A percentile compares a stretch with the other conserved stretches of the same genome.
phyloP scores from a whole-genome alignment of 2,329 filamentous ascomycete genomes.

The Trichophyton schoenleinii region DNA sequence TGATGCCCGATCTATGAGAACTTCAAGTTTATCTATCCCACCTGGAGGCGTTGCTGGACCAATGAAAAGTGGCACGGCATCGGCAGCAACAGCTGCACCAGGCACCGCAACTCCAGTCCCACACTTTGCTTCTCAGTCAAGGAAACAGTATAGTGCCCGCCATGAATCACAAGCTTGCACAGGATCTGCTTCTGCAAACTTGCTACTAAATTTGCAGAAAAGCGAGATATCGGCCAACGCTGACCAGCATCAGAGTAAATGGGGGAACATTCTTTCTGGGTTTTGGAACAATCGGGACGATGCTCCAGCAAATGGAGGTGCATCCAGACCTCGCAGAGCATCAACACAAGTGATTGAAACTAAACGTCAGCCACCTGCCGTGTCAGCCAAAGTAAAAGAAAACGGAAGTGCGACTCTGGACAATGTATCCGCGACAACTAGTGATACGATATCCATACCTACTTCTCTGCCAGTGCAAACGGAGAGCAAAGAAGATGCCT shows the following conservation, averaged over 20 bases:
- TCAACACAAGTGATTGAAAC: neutral
- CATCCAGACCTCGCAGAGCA: neutral
- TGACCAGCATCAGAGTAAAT: constrained; percentile 37
- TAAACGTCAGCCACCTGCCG: neutral
- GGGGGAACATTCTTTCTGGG: constrained; percentile 45
- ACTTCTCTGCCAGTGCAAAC: neutral
- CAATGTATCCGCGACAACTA: neutral
- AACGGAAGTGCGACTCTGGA: neutral
- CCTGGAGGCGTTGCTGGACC: constrained; percentile 25
- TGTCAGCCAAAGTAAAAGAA: neutral
- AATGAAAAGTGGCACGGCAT: constrained; percentile 38
- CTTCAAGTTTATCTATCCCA: constrained; percentile 34
- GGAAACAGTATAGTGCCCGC: constrained; percentile 16
- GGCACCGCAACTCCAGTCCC: constrained; percentile 40
- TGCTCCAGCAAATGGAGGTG: neutral
- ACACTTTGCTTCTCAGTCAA: constrained; percentile 38
- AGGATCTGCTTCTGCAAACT: constrained; percentile 42
- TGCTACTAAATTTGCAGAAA: constrained; percentile 42
- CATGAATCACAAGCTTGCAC: constrained; percentile 19
- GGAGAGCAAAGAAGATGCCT: neutral
- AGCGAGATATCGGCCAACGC: constrained; percentile 41
- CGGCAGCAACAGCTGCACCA: constrained; percentile 41
- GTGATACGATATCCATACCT: constrained; percentile 2
- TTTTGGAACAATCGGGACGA: constrained; percentile 41
- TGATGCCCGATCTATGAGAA: constrained; percentile 33